A percentile compares a stretch with the other conserved stretches of the same genome.
Evolutionary conservation across 106 monocot genomes (phyloP).

Genomic region (Dioscorea zingiberensis): DNA sequence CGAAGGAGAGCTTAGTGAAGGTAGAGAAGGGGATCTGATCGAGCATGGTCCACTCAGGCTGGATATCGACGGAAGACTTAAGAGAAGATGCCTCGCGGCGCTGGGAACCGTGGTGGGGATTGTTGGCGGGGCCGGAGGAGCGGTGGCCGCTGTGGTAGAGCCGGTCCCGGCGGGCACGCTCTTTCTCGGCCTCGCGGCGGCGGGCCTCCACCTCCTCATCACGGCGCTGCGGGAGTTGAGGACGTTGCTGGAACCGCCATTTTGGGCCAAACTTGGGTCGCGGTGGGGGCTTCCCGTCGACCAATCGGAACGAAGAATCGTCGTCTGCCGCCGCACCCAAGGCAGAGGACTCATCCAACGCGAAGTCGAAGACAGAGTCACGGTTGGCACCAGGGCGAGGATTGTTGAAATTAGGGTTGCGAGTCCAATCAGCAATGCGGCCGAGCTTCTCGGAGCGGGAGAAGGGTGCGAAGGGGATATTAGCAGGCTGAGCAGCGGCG

Average conservation of each 20-base stretch:
- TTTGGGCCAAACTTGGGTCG: conserved; percentile 81
- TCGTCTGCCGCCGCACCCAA: conserved; percentile 28
- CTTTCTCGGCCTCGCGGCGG: conserved; percentile 82
- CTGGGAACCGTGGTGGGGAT: background rate
- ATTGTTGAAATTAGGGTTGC: conserved; percentile 31
- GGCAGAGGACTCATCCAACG: conserved; percentile 42
- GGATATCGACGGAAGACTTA: conserved; percentile 88
- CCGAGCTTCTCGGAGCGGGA: conserved; percentile 95
- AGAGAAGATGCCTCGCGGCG: conserved; percentile 43
- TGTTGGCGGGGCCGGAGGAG: background rate
- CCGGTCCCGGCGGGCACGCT: conserved; percentile 70
- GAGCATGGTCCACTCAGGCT: conserved; percentile 93
- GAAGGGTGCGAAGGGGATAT: conserved; percentile 92
- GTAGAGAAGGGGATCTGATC: conserved; percentile 94
- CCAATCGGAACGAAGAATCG: conserved; percentile 86
- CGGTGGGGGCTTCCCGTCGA: conserved; percentile 92
- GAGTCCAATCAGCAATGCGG: conserved; percentile 95
- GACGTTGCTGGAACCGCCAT: conserved; percentile 87
- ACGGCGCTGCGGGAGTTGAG: conserved; percentile 83
- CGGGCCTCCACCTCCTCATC: conserved; percentile 94
- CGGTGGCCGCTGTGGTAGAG: conserved; percentile 37
- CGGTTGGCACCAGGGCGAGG: conserved; percentile 3
- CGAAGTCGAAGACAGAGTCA: conserved; percentile 59
- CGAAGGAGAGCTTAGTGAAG: conserved; percentile 86
- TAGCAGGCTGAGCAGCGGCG: conserved; percentile 10